Base-by-base conservation (phyloP, 345 rosid species). In the Clarkia xantiana region DNA sequence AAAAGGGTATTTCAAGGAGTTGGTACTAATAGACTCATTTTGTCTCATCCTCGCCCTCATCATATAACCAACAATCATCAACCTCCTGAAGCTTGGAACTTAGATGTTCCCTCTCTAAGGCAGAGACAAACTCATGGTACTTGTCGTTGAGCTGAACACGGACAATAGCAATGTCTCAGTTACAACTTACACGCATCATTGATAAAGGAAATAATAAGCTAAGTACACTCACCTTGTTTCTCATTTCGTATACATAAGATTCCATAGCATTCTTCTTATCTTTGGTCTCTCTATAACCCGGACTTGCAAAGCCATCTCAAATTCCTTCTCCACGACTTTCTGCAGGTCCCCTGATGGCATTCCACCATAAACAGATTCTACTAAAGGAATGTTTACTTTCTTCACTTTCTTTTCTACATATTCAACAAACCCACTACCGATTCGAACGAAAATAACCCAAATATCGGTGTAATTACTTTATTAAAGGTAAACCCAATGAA, bases 31-130 rank as follows among this genome's bases (percentile, higher is more conserved):
- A 93, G 45, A 93, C 99, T 14, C 99, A 96, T 55, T 87, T 93
- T 2, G 94, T 87, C 72, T 93, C 99, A 68, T 93, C 99, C 52
- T 93, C 99, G 25, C 99, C 99, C 56, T 93, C 99, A 56, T 93
- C 97, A 49, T 93, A 93, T 58, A 93, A 60, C 99, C 97, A 93
- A n/a, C n/a, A n/a, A 68, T 93, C 99, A 56, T 93, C 95, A 40
- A 76, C 78, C 56, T 72, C 79, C 75, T 93, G 95, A 44, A 93
- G 83, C 60, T 58, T 84, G 18, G 64, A 60, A 40, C 62, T 53
- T 48, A 87, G 68, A 19, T 72, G 79, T 49, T 87, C 95, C 61
- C 76, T 82, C 59, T 84, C 96, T 2, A 73, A 23, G 3, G 70
- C 84, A 19, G 70, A 68, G 34, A 87, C 84, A 53, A 80, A 91